Evolutionary conservation across 495 filamentous ascomycete genomes (phyloP).

Genomic region (Penicillium angulare): DNA sequence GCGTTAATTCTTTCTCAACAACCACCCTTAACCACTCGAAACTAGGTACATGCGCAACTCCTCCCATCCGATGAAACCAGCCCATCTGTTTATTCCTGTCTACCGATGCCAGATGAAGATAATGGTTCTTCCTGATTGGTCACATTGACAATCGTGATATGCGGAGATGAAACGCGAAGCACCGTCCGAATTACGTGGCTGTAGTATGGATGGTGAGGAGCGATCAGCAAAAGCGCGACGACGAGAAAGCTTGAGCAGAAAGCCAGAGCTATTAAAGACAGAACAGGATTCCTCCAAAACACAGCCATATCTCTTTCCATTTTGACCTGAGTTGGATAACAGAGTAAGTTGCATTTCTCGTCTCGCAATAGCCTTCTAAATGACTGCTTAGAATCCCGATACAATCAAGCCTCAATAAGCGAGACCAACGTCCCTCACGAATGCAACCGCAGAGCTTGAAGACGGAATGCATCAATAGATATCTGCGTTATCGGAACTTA

Average conservation of each 20-base stretch:
- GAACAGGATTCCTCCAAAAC: neutral
- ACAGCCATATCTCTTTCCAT: slow-evolving; percentile 2
- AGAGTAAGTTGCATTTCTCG: neutral
- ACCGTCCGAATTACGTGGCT: slow-evolving; percentile 1
- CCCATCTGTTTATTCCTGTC: too few species aligned
- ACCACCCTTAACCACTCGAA: too few species aligned
- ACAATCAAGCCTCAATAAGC: neutral
- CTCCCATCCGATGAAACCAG: too few species aligned
- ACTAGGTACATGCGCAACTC: too few species aligned
- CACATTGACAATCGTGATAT: too few species aligned
- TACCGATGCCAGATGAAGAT: too few species aligned
- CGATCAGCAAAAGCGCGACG: slow-evolving; percentile 5
- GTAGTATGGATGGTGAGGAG: slow-evolving; percentile 1
- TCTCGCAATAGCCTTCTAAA: neutral
- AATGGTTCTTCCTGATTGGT: too few species aligned
- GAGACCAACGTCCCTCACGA: neutral
- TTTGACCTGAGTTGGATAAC: neutral
- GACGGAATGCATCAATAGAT: slow-evolving; percentile 2
- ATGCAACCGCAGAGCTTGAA: neutral
- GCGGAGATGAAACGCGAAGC: slow-evolving; percentile 9
- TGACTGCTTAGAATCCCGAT: slow-evolving; percentile 2
- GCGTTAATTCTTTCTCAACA: too few species aligned
- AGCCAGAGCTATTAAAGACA: slow-evolving; percentile 1
- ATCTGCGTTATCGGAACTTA: neutral
- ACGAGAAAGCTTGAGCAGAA: slow-evolving; percentile 1